Percentiles rank a stretch among this genome's conserved stretches.
These are phyloP conservation scores for Melocanna baccifera DNA, from an alignment of 176 grass and related monocot genomes.

Conservation along the genomic window DNA sequence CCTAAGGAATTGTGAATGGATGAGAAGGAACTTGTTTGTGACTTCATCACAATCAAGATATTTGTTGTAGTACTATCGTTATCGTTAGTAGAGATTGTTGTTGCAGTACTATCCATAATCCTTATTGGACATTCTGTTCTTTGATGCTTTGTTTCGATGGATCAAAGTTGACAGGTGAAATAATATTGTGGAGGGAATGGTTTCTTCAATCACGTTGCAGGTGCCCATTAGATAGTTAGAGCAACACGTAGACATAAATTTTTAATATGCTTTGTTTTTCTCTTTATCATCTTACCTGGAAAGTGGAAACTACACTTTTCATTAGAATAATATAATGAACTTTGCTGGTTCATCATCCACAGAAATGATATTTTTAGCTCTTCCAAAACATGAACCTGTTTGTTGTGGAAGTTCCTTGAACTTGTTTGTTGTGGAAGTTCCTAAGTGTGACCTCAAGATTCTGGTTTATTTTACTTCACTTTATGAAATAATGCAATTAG, in stretches of 20 bases:
- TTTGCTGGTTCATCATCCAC: background rate
- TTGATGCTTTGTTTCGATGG: background rate
- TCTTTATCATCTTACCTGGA: background rate
- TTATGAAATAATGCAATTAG: background rate
- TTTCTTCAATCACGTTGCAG: background rate
- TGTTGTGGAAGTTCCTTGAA: background rate
- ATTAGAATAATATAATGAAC: background rate
- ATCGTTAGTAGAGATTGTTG: background rate
- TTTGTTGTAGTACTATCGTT: background rate
- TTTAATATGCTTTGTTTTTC: background rate
- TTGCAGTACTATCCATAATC: background rate
- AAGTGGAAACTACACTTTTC: background rate
- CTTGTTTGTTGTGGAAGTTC: no score
- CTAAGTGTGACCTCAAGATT: background rate
- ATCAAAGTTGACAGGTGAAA: background rate
- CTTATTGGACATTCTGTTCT: background rate
- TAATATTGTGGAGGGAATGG: background rate
- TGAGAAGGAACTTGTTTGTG: constrained; percentile 1
- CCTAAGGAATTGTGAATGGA: constrained; percentile 2
- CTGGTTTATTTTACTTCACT: background rate
- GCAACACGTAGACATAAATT: background rate
- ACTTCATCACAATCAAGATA: background rate
- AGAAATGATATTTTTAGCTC: background rate
- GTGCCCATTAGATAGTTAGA: background rate
- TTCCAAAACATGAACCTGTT: background rate